Percentiles rank a stretch among this genome's conserved stretches.
These are phyloP conservation scores for Talaromyces trachyspermus DNA, from an alignment of 495 filamentous ascomycete genomes.

Conservation along the genomic window DNA sequence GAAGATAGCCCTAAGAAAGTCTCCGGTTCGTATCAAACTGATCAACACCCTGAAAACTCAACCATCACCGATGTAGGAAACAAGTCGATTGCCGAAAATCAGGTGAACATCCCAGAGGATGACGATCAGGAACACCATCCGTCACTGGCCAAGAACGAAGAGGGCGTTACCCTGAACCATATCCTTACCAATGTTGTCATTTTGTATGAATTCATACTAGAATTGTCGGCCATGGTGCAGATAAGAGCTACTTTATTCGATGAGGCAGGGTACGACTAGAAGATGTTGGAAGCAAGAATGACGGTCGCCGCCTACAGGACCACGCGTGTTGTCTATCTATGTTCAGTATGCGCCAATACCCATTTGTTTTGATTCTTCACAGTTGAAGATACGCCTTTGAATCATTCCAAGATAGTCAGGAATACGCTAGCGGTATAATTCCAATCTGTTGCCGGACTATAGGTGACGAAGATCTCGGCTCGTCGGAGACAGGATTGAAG, in stretches of 20 bases:
- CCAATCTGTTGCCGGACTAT: too few species aligned
- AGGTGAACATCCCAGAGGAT: conserved; percentile 25
- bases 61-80: conserved; percentile 17
- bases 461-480: too few species aligned
- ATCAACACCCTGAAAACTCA: conserved; percentile 1
- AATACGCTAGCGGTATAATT: too few species aligned
- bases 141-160: conserved; percentile 16
- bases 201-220: conserved; percentile 73
- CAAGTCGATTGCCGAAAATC: conserved; percentile 18
- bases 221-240: conserved; percentile 80
- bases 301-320: too few species aligned
- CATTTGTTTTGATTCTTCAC: too few species aligned
- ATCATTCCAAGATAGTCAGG: too few species aligned
- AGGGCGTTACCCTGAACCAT: conserved; percentile 64
- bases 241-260: conserved; percentile 78
- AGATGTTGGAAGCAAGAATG: too few species aligned
- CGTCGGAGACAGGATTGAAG: too few species aligned
- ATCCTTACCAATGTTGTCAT: conserved; percentile 64
- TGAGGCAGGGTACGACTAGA: conserved; percentile 67
- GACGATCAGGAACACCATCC: conserved; percentile 32
- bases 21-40: conserved; percentile 27
- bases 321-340: too few species aligned
- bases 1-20: conserved; percentile 33
- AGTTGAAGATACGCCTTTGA: too few species aligned
- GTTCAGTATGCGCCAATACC: too few species aligned